phyloP scores from a whole-genome alignment of 2,329 filamentous ascomycete species.

The Calonectria hawksworthii region DNA sequence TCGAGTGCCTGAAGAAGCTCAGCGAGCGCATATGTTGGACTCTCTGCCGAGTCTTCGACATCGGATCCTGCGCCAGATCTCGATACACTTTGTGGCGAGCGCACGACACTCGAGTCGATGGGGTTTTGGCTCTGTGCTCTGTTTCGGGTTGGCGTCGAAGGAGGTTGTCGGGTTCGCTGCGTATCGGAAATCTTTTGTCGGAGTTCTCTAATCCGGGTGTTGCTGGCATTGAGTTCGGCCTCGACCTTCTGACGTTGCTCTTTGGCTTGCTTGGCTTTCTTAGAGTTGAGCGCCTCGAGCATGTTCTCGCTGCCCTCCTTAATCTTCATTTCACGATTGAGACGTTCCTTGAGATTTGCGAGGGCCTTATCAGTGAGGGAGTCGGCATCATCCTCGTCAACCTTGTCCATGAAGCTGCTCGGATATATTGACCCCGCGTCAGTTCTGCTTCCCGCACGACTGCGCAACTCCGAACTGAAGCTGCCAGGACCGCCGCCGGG shows the following conservation, averaged over 20 bases:
- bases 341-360: slow-evolving; percentile 81
- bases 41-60: slow-evolving; percentile 80
- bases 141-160: slow-evolving; percentile 66
- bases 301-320: slow-evolving; percentile 98
- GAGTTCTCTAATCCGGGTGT: slow-evolving; percentile 76
- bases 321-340: slow-evolving; percentile 97
- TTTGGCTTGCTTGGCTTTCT: slow-evolving; percentile 95
- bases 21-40: slow-evolving; percentile 90
- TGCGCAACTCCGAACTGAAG: slow-evolving; percentile 90
- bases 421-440: slow-evolving; percentile 54
- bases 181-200: slow-evolving; percentile 72
- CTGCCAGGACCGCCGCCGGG: slow-evolving; percentile 82
- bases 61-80: slow-evolving; percentile 72
- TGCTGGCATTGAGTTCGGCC: slow-evolving; percentile 91
- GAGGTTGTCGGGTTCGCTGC: slow-evolving; percentile 64
- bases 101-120: slow-evolving; percentile 61
- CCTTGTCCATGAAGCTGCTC: slow-evolving; percentile 64
- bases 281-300: slow-evolving; percentile 92
- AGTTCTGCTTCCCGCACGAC: slow-evolving; percentile 57
- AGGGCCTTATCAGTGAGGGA: slow-evolving; percentile 79
- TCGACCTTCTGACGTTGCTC: slow-evolving; percentile 85
- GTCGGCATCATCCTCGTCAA: slow-evolving; percentile 73
- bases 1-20: slow-evolving; percentile 94
- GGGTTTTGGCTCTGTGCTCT: slow-evolving; percentile 61
- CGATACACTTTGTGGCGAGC: slow-evolving; percentile 71